These are phyloP conservation scores for Eutrema heterophyllum DNA, from an alignment of 345 rosid genomes.

Conservation along the genomic window DNA sequence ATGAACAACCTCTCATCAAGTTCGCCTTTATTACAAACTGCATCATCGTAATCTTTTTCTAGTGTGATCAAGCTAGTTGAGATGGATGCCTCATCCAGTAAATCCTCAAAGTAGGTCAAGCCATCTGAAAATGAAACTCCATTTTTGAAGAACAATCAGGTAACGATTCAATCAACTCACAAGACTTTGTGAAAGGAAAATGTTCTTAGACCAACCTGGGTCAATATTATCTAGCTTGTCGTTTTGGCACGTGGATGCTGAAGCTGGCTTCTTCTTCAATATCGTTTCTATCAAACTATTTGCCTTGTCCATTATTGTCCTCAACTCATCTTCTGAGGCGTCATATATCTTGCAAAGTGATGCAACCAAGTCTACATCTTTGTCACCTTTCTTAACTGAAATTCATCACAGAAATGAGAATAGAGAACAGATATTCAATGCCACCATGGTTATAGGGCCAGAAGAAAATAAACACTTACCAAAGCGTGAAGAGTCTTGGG, in stretches of 20 bases:
- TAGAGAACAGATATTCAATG: neutral
- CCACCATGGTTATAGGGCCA: neutral
- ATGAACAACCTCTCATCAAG: constrained; percentile 84
- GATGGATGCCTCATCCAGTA: constrained; percentile 76
- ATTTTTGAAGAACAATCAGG: neutral
- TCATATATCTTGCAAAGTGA: constrained; percentile 79
- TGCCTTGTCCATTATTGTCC: constrained; percentile 59
- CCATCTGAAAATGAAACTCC: constrained; percentile 55
- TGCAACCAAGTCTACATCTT: constrained; percentile 73
- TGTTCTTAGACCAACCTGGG: constrained; percentile 42
- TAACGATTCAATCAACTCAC: constrained; percentile 3
- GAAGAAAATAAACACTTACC: constrained; percentile 45
- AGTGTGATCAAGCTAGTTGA: constrained; percentile 52
- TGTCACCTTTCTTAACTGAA: constrained; percentile 71
- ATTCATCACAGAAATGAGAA: constrained; percentile 6
- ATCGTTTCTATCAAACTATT: constrained; percentile 58
- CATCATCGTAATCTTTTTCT: constrained; percentile 71
- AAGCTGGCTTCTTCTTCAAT: constrained; percentile 53
- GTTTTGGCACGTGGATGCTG: constrained; percentile 55
- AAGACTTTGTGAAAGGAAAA: constrained; percentile 11
- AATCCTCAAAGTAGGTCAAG: constrained; percentile 74
- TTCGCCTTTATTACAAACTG: constrained; percentile 59
- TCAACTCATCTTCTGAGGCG: constrained; percentile 80
- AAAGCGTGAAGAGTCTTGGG: constrained; percentile 50
- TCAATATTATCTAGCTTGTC: constrained; percentile 63